Percentiles rank a stretch among this genome's conserved stretches.
Conservation (phyloP, 140 eudicot genomes). For the Flaveria floridana region DNA sequence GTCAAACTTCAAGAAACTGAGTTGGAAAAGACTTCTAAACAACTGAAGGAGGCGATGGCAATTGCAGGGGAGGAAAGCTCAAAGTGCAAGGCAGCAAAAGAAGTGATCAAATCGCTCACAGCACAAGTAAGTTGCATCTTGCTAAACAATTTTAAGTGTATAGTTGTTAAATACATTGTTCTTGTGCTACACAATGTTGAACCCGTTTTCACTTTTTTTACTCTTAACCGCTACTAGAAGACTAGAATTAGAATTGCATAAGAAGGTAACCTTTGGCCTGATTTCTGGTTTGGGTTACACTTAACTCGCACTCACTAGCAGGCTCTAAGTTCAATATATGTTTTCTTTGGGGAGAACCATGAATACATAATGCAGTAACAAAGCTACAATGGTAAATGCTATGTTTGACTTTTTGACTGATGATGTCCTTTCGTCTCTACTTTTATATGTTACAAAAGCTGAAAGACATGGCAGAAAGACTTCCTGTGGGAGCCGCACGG, state of each 20-base stretch:
- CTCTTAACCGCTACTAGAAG: background rate
- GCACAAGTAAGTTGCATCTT: slow-evolving; percentile 62
- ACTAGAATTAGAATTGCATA: background rate
- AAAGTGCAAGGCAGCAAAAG: slow-evolving; percentile 94
- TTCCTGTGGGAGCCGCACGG: slow-evolving; percentile 80
- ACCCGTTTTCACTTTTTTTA: background rate
- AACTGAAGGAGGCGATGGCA: slow-evolving; percentile 76
- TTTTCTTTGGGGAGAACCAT: background rate
- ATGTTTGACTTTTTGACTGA: slow-evolving; percentile 5
- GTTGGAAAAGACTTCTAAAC: slow-evolving; percentile 68
- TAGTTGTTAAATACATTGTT: background rate
- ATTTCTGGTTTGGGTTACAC: background rate
- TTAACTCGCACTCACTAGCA: background rate
- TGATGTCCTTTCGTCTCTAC: slow-evolving; percentile 18
- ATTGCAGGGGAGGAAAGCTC: slow-evolving; percentile 86
- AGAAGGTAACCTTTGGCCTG: background rate
- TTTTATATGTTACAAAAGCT: slow-evolving; percentile 42
- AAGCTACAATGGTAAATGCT: background rate
- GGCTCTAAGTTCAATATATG: background rate
- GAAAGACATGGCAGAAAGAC: slow-evolving; percentile 92
- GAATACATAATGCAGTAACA: background rate
- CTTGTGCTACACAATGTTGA: slow-evolving; percentile 8
- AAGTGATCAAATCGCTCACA: slow-evolving; percentile 90
- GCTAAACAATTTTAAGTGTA: background rate
- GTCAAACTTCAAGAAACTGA: slow-evolving; percentile 75